Evolutionary conservation across 768 basidiomycete genomes (phyloP), one percentile per base, ranked within the genome.

Genomic region (Russula ochroleuca): DNA sequence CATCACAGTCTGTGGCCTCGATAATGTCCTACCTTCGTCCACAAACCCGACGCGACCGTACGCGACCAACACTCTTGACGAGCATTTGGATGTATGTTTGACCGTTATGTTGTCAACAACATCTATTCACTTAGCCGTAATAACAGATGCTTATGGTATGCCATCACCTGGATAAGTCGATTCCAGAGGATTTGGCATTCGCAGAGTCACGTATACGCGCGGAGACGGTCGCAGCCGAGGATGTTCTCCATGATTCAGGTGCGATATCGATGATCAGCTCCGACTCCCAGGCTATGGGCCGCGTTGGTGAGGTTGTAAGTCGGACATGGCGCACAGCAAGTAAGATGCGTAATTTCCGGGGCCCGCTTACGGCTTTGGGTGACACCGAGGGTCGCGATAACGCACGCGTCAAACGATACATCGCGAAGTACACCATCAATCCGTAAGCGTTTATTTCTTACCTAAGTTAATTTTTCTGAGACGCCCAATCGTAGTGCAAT

Each of bases 111-210:
- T 23, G 61, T 41, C 45, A 15, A 15, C n/a, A n/a, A 52, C 23
- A 23, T 47, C 33, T 67, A 45, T 61, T 40, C 48, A 55, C 15
- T 15, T 62, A 47, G 43, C 54, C 49, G 11, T 43, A 19, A 45
- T 10, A 9, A 31, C 69, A 97, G 95, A 99, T 98, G 97, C 80
- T 98, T 25, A 98, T 98, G 94, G 94, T 98, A n/a, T 97, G 94
- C 74, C 96, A 99, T 73, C 96, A 99, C 74, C 83, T 99, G 61
- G 93, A 97, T 76, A 85, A 80, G 68, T 83, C 80, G n/a, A 93
- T 96, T 68, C 83, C 89, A 1, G 97, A 99, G 76, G 97, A 99
- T 69, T 80, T 98, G 47, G 85, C 90, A 1, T 99, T 99, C 69
- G 96, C 97, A 4, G 95, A 98, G 67, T 98, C 96, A 9, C 90